These are phyloP conservation scores for Microcos paniculata DNA, from an alignment of 345 rosid species.

Conservation along the genomic window DNA sequence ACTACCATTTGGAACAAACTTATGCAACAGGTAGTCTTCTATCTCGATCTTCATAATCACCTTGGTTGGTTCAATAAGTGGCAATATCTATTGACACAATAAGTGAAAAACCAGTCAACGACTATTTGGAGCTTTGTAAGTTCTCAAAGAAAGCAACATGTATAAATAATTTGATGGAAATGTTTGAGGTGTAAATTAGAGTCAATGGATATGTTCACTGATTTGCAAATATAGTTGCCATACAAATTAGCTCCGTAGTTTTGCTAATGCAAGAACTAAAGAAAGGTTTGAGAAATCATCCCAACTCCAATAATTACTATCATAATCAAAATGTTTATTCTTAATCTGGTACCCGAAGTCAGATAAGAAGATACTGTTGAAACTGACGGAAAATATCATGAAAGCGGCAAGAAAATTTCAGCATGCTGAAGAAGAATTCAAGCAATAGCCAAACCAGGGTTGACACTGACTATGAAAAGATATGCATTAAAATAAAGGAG, in stretches of 20 bases:
- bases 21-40: constrained; percentile 69
- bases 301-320: not conserved
- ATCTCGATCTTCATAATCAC: constrained; percentile 59
- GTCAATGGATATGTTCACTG: not conserved
- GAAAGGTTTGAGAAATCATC: not conserved
- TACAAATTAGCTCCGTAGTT: not conserved
- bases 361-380: not conserved
- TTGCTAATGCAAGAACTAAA: not conserved
- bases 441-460: not conserved
- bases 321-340: not conserved
- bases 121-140: not conserved
- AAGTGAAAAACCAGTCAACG: not conserved
- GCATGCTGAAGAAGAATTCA: too few relatives aligned
- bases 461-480: not conserved
- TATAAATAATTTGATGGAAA: constrained; percentile 4
- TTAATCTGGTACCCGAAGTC: too few relatives aligned
- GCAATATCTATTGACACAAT: constrained; percentile 57
- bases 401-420: not conserved
- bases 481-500: not conserved
- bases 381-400: not conserved
- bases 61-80: constrained; percentile 76
- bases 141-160: not conserved
- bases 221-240: not conserved
- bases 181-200: not conserved
- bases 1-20: constrained; percentile 86